Evolutionary conservation across 164 flowering plant genomes (phyloP).

Genomic region (Kalanchoe fedtschenkoi): DNA sequence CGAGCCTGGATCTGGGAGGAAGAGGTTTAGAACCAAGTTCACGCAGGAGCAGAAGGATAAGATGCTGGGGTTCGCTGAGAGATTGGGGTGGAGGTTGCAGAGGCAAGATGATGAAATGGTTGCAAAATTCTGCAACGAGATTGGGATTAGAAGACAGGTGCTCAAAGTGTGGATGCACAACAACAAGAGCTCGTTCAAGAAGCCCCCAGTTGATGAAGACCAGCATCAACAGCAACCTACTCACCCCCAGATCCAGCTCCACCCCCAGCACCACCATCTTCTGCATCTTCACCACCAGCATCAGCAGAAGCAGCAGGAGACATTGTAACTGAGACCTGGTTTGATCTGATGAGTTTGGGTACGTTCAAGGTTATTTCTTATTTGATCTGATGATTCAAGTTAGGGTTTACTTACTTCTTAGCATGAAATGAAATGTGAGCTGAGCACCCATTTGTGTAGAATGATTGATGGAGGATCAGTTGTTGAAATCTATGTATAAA

Average conservation of each 20-base stretch:
- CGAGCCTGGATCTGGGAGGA: slow-evolving; percentile 16
- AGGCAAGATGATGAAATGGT: slow-evolving; percentile 25
- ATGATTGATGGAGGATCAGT: slow-evolving; percentile 1
- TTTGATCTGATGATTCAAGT: too few relatives aligned
- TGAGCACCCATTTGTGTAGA: background rate
- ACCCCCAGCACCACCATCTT: background rate
- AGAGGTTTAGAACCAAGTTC: slow-evolving; percentile 31
- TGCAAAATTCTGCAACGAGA: slow-evolving; percentile 21
- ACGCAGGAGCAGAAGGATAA: slow-evolving; percentile 30
- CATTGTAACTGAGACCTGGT: background rate
- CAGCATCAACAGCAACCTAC: background rate
- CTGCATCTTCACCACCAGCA: background rate
- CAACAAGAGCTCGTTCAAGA: slow-evolving; percentile 20
- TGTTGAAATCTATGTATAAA: slow-evolving; percentile 1
- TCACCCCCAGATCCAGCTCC: background rate
- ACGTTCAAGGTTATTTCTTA: background rate
- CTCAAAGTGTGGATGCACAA: slow-evolving; percentile 43
- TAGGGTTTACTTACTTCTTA: background rate
- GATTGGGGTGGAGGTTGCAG: slow-evolving; percentile 28
- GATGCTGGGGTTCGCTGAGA: slow-evolving; percentile 36
- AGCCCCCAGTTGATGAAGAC: background rate
- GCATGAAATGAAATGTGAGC: slow-evolving; percentile 1
- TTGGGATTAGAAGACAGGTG: slow-evolving; percentile 26
- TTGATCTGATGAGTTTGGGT: background rate
- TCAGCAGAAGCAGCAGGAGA: background rate